These are phyloP conservation scores for Croton setiger DNA, from an alignment of 441 rosid genomes.

Conservation along the genomic window DNA sequence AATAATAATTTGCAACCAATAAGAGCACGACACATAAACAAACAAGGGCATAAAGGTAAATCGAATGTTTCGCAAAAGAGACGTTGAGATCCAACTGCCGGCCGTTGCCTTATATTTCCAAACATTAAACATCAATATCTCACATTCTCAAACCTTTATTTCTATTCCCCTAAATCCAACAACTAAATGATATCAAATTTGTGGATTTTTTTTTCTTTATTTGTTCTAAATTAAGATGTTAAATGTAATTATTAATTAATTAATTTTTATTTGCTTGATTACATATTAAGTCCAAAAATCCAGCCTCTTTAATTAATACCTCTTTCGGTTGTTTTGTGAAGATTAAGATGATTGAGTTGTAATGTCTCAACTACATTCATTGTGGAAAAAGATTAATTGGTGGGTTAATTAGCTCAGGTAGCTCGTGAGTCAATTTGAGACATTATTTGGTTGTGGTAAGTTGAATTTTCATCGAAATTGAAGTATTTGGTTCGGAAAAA, in stretches of 20 bases:
- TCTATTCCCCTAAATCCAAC: background rate
- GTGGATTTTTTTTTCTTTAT: too few species aligned
- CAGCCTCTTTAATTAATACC: too few species aligned
- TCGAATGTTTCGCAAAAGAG: constrained; percentile 1
- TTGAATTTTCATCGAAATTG: too few species aligned
- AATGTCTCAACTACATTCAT: constrained; percentile 18
- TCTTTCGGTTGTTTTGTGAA: too few species aligned
- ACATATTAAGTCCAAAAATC: too few species aligned
- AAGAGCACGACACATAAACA: background rate
- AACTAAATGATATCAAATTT: background rate
- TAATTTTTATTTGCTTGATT: too few species aligned
- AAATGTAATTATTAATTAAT: too few species aligned
- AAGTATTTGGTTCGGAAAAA: too few species aligned
- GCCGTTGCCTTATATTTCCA: constrained; percentile 17
- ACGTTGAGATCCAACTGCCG: constrained; percentile 21
- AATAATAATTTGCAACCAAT: background rate
- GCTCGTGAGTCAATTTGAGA: constrained; percentile 24
- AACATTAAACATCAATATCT: background rate
- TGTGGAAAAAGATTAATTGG: constrained; percentile 1
- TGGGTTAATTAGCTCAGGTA: constrained; percentile 6
- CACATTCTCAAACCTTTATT: background rate
- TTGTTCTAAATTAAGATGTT: too few species aligned
- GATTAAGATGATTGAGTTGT: background rate
- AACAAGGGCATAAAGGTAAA: background rate
- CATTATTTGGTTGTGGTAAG: too few species aligned